A percentile compares a stretch with the other conserved stretches of the same genome.
Evolutionary conservation across 2,329 filamentous ascomycete genomes (phyloP).

Genomic region (Colletotrichum zoysiae): DNA sequence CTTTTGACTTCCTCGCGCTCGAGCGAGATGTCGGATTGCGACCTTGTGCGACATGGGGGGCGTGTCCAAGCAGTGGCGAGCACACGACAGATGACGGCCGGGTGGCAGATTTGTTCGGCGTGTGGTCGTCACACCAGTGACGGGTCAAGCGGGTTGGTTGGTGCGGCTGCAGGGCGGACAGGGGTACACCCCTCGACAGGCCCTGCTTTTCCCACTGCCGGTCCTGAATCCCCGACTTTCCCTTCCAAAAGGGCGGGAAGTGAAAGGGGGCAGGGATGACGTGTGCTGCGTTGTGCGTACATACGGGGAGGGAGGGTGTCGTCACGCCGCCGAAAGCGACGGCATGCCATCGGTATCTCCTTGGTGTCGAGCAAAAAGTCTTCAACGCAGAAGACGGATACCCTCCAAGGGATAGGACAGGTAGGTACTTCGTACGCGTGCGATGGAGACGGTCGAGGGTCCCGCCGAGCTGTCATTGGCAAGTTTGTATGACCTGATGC

Average conservation of each 20-base stretch:
- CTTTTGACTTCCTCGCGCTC: neutral
- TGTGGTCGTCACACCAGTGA: neutral
- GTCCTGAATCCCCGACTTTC: slow-evolving; percentile 30
- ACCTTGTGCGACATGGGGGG: slow-evolving; percentile 26
- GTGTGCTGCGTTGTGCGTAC: slow-evolving; percentile 1
- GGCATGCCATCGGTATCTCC: neutral
- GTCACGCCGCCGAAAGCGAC: neutral
- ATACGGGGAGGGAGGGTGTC: neutral
- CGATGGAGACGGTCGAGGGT: neutral
- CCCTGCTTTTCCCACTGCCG: slow-evolving; percentile 32
- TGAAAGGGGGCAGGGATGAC: slow-evolving; percentile 9
- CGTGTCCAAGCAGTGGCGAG: neutral
- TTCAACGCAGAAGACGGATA: neutral
- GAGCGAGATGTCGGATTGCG: slow-evolving; percentile 8
- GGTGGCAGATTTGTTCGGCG: slow-evolving; percentile 17
- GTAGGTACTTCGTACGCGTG: neutral
- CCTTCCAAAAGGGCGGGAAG: slow-evolving; percentile 26
- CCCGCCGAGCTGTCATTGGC: neutral
- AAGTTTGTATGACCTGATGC: neutral
- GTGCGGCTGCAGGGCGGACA: slow-evolving; percentile 33
- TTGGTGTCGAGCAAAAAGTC: neutral
- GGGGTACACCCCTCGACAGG: slow-evolving; percentile 25
- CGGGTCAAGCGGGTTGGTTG: slow-evolving; percentile 34
- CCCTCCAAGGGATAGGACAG: neutral
- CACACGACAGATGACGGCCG: slow-evolving; percentile 13